phyloP scores from a whole-genome alignment of 2,329 filamentous ascomycete genomes.

The Tolypocladium ovalisporum region DNA sequence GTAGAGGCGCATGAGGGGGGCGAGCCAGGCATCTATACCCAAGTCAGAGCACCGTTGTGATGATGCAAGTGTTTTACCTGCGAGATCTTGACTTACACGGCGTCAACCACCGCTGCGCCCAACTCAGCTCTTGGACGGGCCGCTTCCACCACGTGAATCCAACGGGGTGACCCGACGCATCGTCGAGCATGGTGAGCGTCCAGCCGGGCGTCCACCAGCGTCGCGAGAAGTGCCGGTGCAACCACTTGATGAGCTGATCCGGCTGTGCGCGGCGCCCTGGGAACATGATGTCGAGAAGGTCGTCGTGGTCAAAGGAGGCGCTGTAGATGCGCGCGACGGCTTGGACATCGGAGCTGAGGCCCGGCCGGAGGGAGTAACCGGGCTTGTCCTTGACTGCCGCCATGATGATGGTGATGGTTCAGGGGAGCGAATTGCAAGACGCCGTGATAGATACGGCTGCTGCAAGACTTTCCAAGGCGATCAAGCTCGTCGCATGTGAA shows the following conservation, averaged over 20 bases:
- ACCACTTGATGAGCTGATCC: slow-evolving; percentile 8
- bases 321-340: slow-evolving; percentile 15
- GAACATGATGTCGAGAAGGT: slow-evolving; percentile 20
- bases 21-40: slow-evolving; percentile 18
- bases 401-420: not conserved
- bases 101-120: slow-evolving; percentile 19
- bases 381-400: not conserved
- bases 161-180: slow-evolving; percentile 8
- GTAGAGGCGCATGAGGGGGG: slow-evolving; percentile 13
- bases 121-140: slow-evolving; percentile 12
- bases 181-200: slow-evolving; percentile 14
- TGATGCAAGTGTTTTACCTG: not conserved
- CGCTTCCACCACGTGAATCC: slow-evolving; percentile 24
- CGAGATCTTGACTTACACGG: slow-evolving; percentile 13
- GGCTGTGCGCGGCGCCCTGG: slow-evolving; percentile 13
- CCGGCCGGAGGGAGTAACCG: slow-evolving; percentile 15
- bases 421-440: not conserved
- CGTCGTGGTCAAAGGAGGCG: slow-evolving; percentile 17
- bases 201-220: slow-evolving; percentile 23
- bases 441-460: not conserved
- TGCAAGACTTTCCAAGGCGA: not conserved
- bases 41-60: not conserved
- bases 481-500: not conserved
- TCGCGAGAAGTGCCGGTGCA: slow-evolving; percentile 15
- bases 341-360: slow-evolving; percentile 17